Evolutionary conservation across 2,329 filamentous ascomycete genomes (phyloP).

Genomic region (Talaromyces sp.): DNA sequence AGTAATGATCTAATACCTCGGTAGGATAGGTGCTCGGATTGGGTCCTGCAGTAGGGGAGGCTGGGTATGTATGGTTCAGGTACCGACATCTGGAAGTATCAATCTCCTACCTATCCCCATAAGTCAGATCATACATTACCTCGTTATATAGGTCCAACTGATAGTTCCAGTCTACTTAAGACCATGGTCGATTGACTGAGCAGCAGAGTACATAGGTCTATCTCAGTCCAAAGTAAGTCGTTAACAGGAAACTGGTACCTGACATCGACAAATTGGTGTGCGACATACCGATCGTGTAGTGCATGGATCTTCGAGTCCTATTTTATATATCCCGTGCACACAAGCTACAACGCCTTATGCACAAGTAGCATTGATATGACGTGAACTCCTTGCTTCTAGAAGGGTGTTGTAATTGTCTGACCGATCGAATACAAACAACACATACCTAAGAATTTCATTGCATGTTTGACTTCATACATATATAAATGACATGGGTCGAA

Average conservation of each 20-base stretch:
- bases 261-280: background rate
- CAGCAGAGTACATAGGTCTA: background rate
- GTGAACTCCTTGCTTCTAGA: conserved; percentile 1
- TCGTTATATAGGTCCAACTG: background rate
- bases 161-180: background rate
- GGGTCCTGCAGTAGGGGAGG: background rate
- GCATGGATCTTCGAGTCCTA: background rate
- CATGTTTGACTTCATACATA: background rate
- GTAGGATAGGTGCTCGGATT: background rate
- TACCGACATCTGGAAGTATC: background rate
- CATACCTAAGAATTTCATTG: background rate
- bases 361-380: background rate
- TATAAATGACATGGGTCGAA: background rate
- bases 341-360: background rate
- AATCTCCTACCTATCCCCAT: no score
- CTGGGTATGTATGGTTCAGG: background rate
- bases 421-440: no score
- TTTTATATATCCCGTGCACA: background rate
- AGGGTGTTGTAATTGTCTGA: background rate
- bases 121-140: background rate
- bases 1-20: background rate
- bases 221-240: no score
- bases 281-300: background rate
- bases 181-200: background rate
- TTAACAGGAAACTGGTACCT: no score